These are phyloP conservation scores for Aquilaria malaccensis DNA, from an alignment of 345 rosid genomes.

Conservation along the genomic window DNA sequence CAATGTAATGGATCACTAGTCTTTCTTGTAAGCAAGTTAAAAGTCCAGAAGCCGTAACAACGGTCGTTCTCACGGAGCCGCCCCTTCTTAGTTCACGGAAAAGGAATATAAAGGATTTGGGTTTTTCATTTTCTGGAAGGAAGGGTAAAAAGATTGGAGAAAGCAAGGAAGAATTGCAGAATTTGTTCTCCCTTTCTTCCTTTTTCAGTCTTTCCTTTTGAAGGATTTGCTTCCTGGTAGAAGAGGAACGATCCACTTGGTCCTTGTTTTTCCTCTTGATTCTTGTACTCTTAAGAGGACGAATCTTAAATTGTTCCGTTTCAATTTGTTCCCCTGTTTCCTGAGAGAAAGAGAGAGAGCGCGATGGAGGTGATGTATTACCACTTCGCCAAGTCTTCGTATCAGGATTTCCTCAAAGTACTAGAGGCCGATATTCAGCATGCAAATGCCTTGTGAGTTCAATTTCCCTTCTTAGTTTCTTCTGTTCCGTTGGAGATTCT, in stretches of 20 bases:
- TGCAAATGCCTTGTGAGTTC: constrained; percentile 42
- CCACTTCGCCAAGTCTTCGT: constrained; percentile 22
- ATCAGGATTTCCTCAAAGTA: constrained; percentile 34
- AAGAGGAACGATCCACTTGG: not conserved
- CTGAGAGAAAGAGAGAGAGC: constrained; percentile 6
- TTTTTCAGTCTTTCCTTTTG: constrained; percentile 6
- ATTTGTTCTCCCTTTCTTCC: not conserved
- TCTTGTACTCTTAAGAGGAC: too few species aligned
- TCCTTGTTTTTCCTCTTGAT: constrained; percentile 2
- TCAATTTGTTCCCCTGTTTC: constrained; percentile 3
- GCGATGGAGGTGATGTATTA: constrained; percentile 24
- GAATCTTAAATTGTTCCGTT: not conserved
- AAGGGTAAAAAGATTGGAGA: too few species aligned
- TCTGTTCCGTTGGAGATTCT: not conserved
- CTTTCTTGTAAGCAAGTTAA: too few species aligned
- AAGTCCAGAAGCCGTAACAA: not conserved
- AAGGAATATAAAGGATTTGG: too few species aligned
- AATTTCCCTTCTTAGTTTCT: constrained; percentile 2
- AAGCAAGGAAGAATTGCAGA: too few species aligned
- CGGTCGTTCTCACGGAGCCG: constrained; percentile 11
- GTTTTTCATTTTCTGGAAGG: too few species aligned
- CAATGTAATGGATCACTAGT: too few species aligned
- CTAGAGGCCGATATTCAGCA: constrained; percentile 42
- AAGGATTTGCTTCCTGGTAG: constrained; percentile 14
- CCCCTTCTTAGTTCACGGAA: not conserved